These are phyloP conservation scores for Boletus speciosus DNA, from an alignment of 768 basidiomycete species.

Conservation along the genomic window DNA sequence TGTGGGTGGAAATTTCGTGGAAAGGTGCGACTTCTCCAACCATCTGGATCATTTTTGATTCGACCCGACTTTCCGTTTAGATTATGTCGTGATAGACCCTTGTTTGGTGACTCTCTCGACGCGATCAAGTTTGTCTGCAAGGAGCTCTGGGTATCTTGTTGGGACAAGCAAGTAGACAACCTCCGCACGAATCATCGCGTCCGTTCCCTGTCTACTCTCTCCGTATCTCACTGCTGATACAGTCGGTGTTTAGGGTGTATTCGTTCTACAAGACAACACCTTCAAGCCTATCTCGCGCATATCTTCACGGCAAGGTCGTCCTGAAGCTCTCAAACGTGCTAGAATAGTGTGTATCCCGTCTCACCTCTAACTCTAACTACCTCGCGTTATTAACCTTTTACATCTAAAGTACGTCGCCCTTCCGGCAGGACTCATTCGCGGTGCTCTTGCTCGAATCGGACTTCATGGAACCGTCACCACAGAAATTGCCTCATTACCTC, in stretches of 20 bases:
- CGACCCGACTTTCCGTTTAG: slow-evolving; percentile 36
- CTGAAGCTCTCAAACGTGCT: slow-evolving; percentile 68
- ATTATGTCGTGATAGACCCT: slow-evolving; percentile 67
- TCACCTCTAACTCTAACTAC: not conserved
- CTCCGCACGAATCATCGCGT: slow-evolving; percentile 92
- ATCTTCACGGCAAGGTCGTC: slow-evolving; percentile 75
- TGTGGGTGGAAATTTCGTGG: slow-evolving; percentile 82
- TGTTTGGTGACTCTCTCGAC: slow-evolving; percentile 83
- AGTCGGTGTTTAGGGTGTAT: slow-evolving; percentile 65
- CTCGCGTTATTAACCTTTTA: not conserved
- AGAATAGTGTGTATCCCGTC: slow-evolving; percentile 52
- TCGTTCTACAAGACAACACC: slow-evolving; percentile 87
- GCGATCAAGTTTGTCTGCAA: slow-evolving; percentile 95
- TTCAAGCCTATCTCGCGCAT: slow-evolving; percentile 83
- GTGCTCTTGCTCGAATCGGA: slow-evolving; percentile 76
- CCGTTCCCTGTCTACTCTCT: slow-evolving; percentile 22
- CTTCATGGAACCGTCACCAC: slow-evolving; percentile 70
- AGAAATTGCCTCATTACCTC: slow-evolving; percentile 78
- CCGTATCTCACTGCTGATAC: not conserved
- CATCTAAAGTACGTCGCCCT: slow-evolving; percentile 68
- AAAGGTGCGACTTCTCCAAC: slow-evolving; percentile 52
- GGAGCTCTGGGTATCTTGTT: slow-evolving; percentile 88
- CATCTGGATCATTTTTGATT: not conserved
- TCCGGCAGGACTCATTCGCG: slow-evolving; percentile 80
- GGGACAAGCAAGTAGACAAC: slow-evolving; percentile 96